Evolutionary conservation across 106 monocot genomes (phyloP), one percentile per base, ranked within the genome.

Genomic region (Dioscorea alata): DNA sequence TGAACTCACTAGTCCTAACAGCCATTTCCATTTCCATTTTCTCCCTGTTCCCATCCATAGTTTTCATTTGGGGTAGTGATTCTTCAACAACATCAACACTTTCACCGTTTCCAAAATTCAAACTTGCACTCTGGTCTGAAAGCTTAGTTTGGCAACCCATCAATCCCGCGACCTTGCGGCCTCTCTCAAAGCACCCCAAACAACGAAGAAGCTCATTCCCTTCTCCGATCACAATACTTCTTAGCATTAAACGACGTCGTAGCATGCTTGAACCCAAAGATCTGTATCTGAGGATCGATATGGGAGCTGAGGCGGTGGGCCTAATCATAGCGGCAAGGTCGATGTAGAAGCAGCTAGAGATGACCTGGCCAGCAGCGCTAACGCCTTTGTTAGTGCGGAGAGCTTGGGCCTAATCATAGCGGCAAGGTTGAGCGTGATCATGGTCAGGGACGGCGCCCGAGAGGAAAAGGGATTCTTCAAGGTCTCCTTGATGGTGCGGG

Each of bases 361-460:
- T 87, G 32, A 99, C 99, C 87, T 99, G 93, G 49, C 81, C 87
- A 49, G 81, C 75, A 48, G 99, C 99, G 57, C 80, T 79, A 52
- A 99, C 97, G 56, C 99, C 93, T 78, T 99, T 99, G 69, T 99
- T 93, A n/a, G 99, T 99, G 32, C 93, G 84, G 17, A 93, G 87
- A 12, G 99, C 72, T 13, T 90, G 87, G 22, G 99, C 85, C 99
- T 93, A 99, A 59, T 99, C 93, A 78, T 74, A 99, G 51, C 87
- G 87, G 18, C 79, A 76, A n/a, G 93, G 87, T 31, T 33, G 62
- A 31, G 70, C 79, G 51, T 85, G 80, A 50, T 99, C 90, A 59
- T 74, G 34, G 48, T 72, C 85, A 57, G 87, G 93, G 22, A 99
- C 93, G 59, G 80, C 99, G 50, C 78, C 90, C 62, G 90, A 71